Evolutionary conservation across 768 basidiomycete species (phyloP).

Genomic region (Sutorius australiensis): DNA sequence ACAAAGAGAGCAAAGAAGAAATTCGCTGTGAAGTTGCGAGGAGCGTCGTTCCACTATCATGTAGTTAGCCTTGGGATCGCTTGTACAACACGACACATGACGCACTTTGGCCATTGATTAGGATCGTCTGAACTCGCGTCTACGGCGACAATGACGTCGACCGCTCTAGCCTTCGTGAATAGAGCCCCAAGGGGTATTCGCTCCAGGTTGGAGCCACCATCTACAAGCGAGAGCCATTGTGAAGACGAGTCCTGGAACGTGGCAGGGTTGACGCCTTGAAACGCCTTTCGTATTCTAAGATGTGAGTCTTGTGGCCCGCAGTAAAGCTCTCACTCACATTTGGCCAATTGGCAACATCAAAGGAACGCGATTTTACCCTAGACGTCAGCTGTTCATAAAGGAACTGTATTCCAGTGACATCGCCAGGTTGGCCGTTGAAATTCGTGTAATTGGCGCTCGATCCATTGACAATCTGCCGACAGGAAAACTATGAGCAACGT

Average conservation of each 20-base stretch:
- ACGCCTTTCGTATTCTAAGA: slow-evolving; percentile 32
- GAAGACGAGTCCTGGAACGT: slow-evolving; percentile 54
- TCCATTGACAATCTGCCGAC: slow-evolving; percentile 48
- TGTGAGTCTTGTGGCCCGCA: neutral
- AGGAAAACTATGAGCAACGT: neutral
- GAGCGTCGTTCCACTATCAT: slow-evolving; percentile 50
- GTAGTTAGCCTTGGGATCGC: neutral
- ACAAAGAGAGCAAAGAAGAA: slow-evolving; percentile 39
- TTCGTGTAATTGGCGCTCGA: slow-evolving; percentile 34
- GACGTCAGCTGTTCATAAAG: slow-evolving; percentile 46
- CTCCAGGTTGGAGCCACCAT: slow-evolving; percentile 67
- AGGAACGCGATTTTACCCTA: slow-evolving; percentile 44
- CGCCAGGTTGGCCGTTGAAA: slow-evolving; percentile 10
- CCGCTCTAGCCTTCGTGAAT: slow-evolving; percentile 59
- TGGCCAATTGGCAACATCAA: slow-evolving; percentile 69
- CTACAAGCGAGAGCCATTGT: slow-evolving; percentile 59
- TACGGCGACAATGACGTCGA: slow-evolving; percentile 76
- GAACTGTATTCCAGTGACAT: slow-evolving; percentile 37
- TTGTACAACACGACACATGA: neutral
- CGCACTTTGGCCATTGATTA: slow-evolving; percentile 67
- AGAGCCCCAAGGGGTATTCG: slow-evolving; percentile 70
- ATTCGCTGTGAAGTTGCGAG: slow-evolving; percentile 43
- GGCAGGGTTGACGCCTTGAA: slow-evolving; percentile 46
- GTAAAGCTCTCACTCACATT: slow-evolving; percentile 33
- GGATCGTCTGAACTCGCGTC: slow-evolving; percentile 62